Percentiles rank a stretch among this genome's conserved stretches.
Conservation (phyloP, 495 filamentous ascomycete species). For the Aspergillus ellipticus region DNA sequence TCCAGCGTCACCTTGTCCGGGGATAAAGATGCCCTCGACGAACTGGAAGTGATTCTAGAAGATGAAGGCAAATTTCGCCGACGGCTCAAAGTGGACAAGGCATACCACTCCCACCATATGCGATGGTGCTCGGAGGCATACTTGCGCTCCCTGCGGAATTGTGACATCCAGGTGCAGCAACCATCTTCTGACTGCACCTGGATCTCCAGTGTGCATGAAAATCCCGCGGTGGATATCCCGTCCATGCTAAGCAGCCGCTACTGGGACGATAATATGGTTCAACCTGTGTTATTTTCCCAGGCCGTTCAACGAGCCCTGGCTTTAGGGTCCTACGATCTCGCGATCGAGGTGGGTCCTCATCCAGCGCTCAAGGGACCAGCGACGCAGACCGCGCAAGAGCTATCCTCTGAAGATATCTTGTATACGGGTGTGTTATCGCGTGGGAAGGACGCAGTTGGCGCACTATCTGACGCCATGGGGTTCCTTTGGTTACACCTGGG, state of each 20-base stretch:
- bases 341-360: conserved; percentile 52
- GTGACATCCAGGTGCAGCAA: too few relatives aligned
- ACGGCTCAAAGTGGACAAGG: conserved; percentile 25
- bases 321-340: conserved; percentile 20
- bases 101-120: neutral
- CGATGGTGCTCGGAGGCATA: neutral
- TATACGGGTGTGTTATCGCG: neutral
- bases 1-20: conserved; percentile 41
- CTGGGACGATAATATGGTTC: conserved; percentile 14
- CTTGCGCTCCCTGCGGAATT: neutral
- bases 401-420: too few relatives aligned
- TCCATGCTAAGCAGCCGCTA: conserved; percentile 1
- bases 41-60: conserved; percentile 48
- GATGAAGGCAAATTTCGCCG: too few relatives aligned
- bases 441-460: neutral
- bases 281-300: conserved; percentile 12
- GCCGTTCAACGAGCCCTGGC: neutral
- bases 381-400: conserved; percentile 17
- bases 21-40: conserved; percentile 29
- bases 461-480: too few relatives aligned
- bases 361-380: conserved; percentile 41
- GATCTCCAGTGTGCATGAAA: conserved; percentile 10
- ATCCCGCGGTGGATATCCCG: too few relatives aligned
- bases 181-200: too few relatives aligned
- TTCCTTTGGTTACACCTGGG: too few relatives aligned